Percentiles rank a stretch among this genome's conserved stretches.
Conservation (phyloP, 306 rosid species). For the Benincasa hispida region DNA sequence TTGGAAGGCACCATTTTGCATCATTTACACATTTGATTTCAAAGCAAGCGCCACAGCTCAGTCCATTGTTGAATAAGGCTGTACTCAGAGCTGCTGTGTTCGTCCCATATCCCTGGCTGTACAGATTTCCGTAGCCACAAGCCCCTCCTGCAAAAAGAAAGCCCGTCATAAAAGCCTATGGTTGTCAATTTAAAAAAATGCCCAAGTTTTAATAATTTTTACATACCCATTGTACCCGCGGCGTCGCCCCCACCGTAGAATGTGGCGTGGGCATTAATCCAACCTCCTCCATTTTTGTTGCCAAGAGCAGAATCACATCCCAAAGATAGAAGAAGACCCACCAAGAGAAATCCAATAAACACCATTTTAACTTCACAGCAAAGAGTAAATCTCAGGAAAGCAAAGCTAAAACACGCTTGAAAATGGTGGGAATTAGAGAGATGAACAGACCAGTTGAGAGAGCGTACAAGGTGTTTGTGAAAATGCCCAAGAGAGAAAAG, state of each 20-base stretch:
- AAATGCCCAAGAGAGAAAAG: background rate
- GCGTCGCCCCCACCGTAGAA: conserved; percentile 92
- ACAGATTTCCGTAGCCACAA: conserved; percentile 68
- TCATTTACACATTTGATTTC: conserved; percentile 53
- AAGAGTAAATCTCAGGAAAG: background rate
- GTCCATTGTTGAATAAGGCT: conserved; percentile 56
- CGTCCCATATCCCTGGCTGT: conserved; percentile 66
- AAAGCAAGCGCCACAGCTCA: conserved; percentile 70
- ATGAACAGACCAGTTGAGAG: background rate
- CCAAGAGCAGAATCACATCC: conserved; percentile 16
- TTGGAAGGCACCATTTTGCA: conserved; percentile 44
- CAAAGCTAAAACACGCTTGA: background rate
- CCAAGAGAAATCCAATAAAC: conserved; percentile 18
- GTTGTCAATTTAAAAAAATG: background rate
- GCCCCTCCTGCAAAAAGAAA: conserved; percentile 47
- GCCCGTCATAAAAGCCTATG: background rate
- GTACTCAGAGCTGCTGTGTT: conserved; percentile 74
- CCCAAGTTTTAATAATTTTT: background rate
- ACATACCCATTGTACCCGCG: conserved; percentile 76
- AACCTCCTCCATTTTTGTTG: conserved; percentile 22
- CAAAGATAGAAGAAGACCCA: conserved; percentile 25
- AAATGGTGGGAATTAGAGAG: background rate
- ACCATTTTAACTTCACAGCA: conserved; percentile 25
- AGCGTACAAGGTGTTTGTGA: background rate
- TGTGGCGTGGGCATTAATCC: conserved; percentile 73